phyloP scores from a whole-genome alignment of 371 early-diverging fungal genomes.

The Mucor irregularis region DNA sequence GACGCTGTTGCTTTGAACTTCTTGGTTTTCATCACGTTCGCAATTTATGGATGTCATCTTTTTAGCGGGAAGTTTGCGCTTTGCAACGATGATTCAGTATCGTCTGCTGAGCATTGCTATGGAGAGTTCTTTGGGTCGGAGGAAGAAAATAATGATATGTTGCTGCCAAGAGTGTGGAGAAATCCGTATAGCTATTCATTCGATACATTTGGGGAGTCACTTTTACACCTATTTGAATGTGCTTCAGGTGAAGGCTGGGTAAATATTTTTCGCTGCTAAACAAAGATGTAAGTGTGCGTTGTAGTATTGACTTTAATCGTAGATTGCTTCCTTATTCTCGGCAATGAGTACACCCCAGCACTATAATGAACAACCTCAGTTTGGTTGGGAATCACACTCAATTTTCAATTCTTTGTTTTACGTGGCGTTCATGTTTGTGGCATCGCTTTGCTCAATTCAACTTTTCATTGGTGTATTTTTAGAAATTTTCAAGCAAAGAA shows the following conservation, averaged over 20 bases:
- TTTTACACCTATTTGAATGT: constrained; percentile 53
- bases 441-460: constrained; percentile 55
- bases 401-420: constrained; percentile 50
- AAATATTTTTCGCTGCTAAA: background rate
- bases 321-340: constrained; percentile 39
- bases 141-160: constrained; percentile 32
- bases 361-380: constrained; percentile 33
- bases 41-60: constrained; percentile 54
- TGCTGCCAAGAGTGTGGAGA: constrained; percentile 45
- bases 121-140: constrained; percentile 41
- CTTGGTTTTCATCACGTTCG: constrained; percentile 53
- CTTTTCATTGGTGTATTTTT: constrained; percentile 59
- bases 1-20: constrained; percentile 45
- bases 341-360: constrained; percentile 41
- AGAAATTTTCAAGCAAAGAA: constrained; percentile 55
- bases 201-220: constrained; percentile 44
- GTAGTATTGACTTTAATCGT: background rate
- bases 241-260: constrained; percentile 64
- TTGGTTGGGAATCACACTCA: constrained; percentile 37
- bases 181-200: constrained; percentile 57
- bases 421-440: constrained; percentile 55
- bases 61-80: constrained; percentile 43
- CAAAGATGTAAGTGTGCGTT: background rate
- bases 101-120: constrained; percentile 18
- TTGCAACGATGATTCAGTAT: constrained; percentile 44